Evolutionary conservation across 2,329 filamentous ascomycete genomes (phyloP).

Genomic region (Diaporthe sp.): DNA sequence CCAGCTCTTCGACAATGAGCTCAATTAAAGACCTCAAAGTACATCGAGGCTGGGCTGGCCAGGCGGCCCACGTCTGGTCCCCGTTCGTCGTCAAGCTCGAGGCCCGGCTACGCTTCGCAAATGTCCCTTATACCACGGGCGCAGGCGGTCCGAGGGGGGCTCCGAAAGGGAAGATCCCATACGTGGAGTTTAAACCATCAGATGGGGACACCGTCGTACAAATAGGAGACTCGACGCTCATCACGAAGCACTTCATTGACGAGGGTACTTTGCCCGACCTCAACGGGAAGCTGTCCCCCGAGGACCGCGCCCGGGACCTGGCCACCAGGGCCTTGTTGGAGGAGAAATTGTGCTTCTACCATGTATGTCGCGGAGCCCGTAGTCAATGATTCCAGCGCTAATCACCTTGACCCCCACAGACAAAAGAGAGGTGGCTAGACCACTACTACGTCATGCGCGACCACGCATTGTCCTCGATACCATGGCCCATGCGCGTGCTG

Average conservation of each 20-base stretch:
- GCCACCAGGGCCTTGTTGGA: conserved; percentile 69
- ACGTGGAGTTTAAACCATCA: conserved; percentile 56
- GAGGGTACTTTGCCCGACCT: conserved; percentile 61
- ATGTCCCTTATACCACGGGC: conserved; percentile 60
- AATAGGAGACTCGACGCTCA: conserved; percentile 69
- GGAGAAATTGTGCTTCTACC: conserved; percentile 72
- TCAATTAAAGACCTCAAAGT: conserved; percentile 52
- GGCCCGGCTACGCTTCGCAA: conserved; percentile 68
- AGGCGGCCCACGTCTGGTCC: conserved; percentile 66
- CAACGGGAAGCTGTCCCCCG: conserved; percentile 57
- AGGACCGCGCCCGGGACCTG: conserved; percentile 62
- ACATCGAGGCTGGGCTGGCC: conserved; percentile 63
- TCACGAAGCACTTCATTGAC: conserved; percentile 61
- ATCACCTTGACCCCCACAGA: conserved; percentile 45
- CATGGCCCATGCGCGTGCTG: conserved; percentile 65
- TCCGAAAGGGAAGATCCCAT: conserved; percentile 73
- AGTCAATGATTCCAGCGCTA: not conserved
- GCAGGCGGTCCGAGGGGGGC: conserved; percentile 60
- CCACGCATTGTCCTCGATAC: conserved; percentile 61
- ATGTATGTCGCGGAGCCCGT: conserved; percentile 50
- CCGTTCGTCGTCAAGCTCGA: conserved; percentile 76
- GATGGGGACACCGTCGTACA: conserved; percentile 38
- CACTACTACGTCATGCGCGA: conserved; percentile 73
- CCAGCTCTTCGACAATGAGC: not conserved
- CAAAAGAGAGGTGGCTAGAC: conserved; percentile 68